A percentile compares a stretch with the other conserved stretches of the same genome.
Evolutionary conservation across 371 early-diverging fungal species (phyloP).

Genomic region (Mucor mucedo): DNA sequence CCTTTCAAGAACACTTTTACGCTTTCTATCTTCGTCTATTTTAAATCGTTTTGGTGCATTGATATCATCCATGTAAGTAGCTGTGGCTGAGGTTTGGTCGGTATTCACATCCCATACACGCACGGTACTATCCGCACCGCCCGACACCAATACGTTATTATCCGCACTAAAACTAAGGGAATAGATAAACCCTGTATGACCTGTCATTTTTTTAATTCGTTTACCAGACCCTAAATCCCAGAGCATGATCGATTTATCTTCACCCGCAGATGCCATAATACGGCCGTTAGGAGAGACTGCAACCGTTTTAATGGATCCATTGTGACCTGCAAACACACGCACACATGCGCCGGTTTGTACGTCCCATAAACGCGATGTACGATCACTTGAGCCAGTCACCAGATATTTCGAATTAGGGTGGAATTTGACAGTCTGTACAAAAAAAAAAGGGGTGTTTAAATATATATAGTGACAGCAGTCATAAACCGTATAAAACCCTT

Average conservation of each 20-base stretch:
- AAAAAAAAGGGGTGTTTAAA: not conserved
- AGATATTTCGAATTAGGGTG: constrained; percentile 99
- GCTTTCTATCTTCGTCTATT: constrained; percentile 25
- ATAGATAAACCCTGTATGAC: constrained; percentile 89
- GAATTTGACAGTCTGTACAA: constrained; percentile 83
- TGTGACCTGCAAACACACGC: constrained; percentile 93
- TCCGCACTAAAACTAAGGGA: constrained; percentile 90
- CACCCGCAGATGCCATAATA: constrained; percentile 89
- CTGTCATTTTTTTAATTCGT: constrained; percentile 79
- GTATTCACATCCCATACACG: constrained; percentile 94
- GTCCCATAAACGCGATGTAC: constrained; percentile 97
- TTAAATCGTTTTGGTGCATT: constrained; percentile 11
- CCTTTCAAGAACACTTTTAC: constrained; percentile 32
- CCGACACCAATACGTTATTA: constrained; percentile 86
- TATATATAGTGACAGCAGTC: not conserved
- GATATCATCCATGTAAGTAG: constrained; percentile 19
- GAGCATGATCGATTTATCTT: constrained; percentile 85
- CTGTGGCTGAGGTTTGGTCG: constrained; percentile 29
- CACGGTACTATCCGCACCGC: constrained; percentile 93
- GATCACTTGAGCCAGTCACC: constrained; percentile 95
- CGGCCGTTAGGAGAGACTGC: constrained; percentile 96
- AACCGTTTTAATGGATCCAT: constrained; percentile 85
- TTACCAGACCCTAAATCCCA: constrained; percentile 98
- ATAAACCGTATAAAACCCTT: constrained; percentile 30
- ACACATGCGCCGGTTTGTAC: constrained; percentile 92